These are phyloP conservation scores for Vigna trinervia DNA, from an alignment of 306 rosid species.

Conservation along the genomic window DNA sequence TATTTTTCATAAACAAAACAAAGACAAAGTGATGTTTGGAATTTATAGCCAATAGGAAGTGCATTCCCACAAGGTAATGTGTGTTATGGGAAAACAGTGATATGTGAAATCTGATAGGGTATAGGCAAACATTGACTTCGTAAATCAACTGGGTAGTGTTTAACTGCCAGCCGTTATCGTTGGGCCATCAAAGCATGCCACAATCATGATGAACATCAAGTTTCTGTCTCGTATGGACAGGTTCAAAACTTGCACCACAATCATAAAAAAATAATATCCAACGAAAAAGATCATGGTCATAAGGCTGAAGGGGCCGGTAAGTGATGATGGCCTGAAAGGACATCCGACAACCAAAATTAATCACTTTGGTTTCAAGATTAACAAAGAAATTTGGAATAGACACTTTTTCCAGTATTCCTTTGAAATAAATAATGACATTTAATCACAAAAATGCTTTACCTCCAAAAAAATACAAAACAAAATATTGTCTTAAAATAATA, in stretches of 20 bases:
- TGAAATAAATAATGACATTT: constrained; percentile 23
- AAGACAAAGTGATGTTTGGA: neutral
- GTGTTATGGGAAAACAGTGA: neutral
- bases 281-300: neutral
- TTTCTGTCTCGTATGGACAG: constrained; percentile 7
- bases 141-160: constrained; percentile 1
- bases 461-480: constrained; percentile 3
- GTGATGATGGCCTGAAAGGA: constrained; percentile 6
- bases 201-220: constrained; percentile 21
- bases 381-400: neutral
- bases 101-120: neutral
- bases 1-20: too few relatives aligned
- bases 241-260: constrained; percentile 27
- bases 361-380: constrained; percentile 9
- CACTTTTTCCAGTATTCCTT: neutral
- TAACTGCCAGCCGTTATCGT: constrained; percentile 9
- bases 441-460: neutral
- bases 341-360: constrained; percentile 11
- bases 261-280: neutral
- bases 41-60: neutral
- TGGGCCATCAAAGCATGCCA: constrained; percentile 8
- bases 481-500: constrained; percentile 6
- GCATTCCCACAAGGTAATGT: neutral
- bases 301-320: constrained; percentile 5
- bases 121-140: constrained; percentile 19